These are phyloP conservation scores for Ganoderma resinaceum DNA, from an alignment of 1,284 basidiomycete species.

Conservation along the genomic window DNA sequence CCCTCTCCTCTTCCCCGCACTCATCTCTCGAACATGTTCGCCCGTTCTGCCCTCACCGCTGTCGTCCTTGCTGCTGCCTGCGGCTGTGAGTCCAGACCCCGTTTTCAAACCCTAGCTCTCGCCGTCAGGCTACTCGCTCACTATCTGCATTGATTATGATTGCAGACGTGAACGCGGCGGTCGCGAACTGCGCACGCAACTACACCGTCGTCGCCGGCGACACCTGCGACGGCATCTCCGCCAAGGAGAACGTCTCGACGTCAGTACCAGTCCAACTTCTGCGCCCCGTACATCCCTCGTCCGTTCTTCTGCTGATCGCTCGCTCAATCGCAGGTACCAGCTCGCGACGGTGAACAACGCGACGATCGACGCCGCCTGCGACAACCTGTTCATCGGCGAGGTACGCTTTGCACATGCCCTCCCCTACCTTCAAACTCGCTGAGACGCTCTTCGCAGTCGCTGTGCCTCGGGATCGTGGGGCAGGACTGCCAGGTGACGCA, in stretches of 20 bases:
- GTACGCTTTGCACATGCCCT: slow-evolving; percentile 9
- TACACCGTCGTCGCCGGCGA: slow-evolving; percentile 67
- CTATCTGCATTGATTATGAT: too few species aligned
- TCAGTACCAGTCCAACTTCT: slow-evolving; percentile 36
- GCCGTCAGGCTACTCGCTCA: background rate
- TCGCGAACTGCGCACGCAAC: slow-evolving; percentile 59
- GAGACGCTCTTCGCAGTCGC: background rate
- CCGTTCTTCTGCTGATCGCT: slow-evolving; percentile 44
- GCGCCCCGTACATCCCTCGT: background rate
- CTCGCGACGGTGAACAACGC: slow-evolving; percentile 62
- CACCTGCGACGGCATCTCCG: slow-evolving; percentile 72
- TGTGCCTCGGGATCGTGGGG: slow-evolving; percentile 29
- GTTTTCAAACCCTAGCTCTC: background rate
- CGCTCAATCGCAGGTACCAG: slow-evolving; percentile 62
- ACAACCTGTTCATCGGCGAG: slow-evolving; percentile 56
- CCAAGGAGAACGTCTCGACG: slow-evolving; percentile 67
- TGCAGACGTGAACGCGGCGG: slow-evolving; percentile 16
- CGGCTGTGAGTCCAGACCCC: slow-evolving; percentile 7
- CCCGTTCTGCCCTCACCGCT: slow-evolving; percentile 10
- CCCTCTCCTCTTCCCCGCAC: background rate
- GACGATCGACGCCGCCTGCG: slow-evolving; percentile 57
- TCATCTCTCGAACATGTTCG: slow-evolving; percentile 14
- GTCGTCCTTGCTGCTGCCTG: slow-evolving; percentile 4
- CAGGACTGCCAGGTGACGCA: slow-evolving; percentile 28
- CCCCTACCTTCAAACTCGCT: too few species aligned